These are phyloP conservation scores for Hericium coralloides DNA, from an alignment of 768 basidiomycete species.

Conservation along the genomic window DNA sequence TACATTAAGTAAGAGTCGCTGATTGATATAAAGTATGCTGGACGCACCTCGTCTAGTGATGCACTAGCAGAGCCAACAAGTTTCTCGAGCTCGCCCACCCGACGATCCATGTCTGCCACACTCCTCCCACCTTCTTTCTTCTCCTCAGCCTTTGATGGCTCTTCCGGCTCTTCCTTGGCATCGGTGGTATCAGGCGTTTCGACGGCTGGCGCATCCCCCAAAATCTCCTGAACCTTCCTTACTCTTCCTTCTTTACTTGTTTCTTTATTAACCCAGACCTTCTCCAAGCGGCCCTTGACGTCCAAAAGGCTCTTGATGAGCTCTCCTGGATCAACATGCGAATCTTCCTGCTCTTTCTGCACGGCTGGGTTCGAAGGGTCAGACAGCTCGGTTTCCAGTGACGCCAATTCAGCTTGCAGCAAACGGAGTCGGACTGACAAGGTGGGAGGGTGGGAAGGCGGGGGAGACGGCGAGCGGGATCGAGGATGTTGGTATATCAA, in stretches of 20 bases:
- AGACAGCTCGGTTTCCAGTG: slow-evolving; percentile 76
- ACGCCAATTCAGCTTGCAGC: slow-evolving; percentile 69
- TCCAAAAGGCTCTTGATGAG: slow-evolving; percentile 73
- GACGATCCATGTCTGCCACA: slow-evolving; percentile 70
- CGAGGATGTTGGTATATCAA: slow-evolving; percentile 64
- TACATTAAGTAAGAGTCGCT: neutral
- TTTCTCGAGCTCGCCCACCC: slow-evolving; percentile 78
- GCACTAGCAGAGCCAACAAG: slow-evolving; percentile 76
- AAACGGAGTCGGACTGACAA: slow-evolving; percentile 34
- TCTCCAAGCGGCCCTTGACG: slow-evolving; percentile 58
- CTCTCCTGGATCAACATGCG: slow-evolving; percentile 62
- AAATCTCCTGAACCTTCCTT: slow-evolving; percentile 49
- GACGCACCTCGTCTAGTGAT: slow-evolving; percentile 70
- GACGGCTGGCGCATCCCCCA: slow-evolving; percentile 27
- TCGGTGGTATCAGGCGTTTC: slow-evolving; percentile 4
- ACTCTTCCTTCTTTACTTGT: slow-evolving; percentile 53
- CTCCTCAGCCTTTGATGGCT: slow-evolving; percentile 2
- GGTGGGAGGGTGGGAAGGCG: slow-evolving; percentile 25
- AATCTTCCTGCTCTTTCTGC: slow-evolving; percentile 48
- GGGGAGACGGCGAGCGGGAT: slow-evolving; percentile 45
- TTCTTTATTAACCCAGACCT: slow-evolving; percentile 36
- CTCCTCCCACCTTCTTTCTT: slow-evolving; percentile 25
- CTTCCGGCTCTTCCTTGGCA: slow-evolving; percentile 11
- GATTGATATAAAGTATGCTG: neutral
- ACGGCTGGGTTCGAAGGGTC: slow-evolving; percentile 70